phyloP scores from a whole-genome alignment of 2,329 filamentous ascomycete genomes.

The Arthrobotrys iridis region DNA sequence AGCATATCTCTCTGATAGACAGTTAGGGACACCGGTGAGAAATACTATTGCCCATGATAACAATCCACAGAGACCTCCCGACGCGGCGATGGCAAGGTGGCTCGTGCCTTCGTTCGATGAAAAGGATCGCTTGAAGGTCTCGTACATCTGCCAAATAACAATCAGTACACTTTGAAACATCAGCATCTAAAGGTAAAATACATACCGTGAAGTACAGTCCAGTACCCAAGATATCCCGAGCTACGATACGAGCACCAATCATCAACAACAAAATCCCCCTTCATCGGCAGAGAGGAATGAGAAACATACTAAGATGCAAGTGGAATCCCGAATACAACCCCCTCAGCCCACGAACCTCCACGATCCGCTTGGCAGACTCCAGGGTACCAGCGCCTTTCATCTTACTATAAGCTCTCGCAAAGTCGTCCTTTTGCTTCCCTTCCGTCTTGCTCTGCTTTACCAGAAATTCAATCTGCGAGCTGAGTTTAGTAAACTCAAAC shows the following conservation, averaged over 20 bases:
- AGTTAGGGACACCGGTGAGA: not conserved
- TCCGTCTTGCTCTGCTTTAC: conserved; percentile 58
- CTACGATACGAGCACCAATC: conserved; percentile 62
- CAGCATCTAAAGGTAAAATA: not conserved
- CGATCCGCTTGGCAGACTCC: conserved; percentile 78
- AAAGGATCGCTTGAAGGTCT: conserved; percentile 83
- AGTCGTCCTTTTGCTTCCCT: conserved; percentile 39
- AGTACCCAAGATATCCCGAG: conserved; percentile 84
- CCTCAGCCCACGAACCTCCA: conserved; percentile 75
- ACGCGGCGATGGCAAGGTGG: conserved; percentile 79
- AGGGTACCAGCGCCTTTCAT: conserved; percentile 72
- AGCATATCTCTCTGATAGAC: not conserved
- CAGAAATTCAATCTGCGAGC: conserved; percentile 80
- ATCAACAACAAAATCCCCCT: not conserved
- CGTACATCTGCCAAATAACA: conserved; percentile 70
- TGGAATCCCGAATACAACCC: conserved; percentile 84
- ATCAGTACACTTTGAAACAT: not conserved
- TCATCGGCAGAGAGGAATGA: not conserved
- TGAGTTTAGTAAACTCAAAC: conserved; percentile 89
- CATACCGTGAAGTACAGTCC: conserved; percentile 78
- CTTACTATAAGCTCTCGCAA: conserved; percentile 50
- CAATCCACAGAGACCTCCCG: conserved; percentile 82
- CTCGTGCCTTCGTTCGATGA: conserved; percentile 78
- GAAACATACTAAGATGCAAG: conserved; percentile 75
- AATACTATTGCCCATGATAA: conserved; percentile 76